Evolutionary conservation across 306 rosid species (phyloP).

Genomic region (Quillaja saponaria): DNA sequence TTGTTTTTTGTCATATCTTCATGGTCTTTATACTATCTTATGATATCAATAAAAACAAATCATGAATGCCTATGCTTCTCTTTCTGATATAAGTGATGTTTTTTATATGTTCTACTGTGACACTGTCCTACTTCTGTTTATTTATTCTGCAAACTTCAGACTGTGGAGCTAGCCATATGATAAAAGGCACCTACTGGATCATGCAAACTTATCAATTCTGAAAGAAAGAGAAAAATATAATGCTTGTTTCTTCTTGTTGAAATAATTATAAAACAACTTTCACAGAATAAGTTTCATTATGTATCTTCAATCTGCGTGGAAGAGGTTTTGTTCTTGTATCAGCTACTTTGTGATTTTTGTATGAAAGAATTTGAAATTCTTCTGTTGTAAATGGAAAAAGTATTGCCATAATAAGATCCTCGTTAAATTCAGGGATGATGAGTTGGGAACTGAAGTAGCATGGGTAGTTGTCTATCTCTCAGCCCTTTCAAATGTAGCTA

Average conservation of each 20-base stretch:
- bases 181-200: not conserved
- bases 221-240: too few species aligned
- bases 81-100: not conserved
- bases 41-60: not conserved
- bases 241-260: too few species aligned
- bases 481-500: constrained; percentile 85
- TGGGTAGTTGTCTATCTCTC: constrained; percentile 96
- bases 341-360: too few species aligned
- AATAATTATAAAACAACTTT: too few species aligned
- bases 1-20: not conserved
- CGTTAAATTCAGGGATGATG: constrained; percentile 74
- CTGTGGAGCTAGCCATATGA: not conserved
- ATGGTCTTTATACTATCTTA: not conserved
- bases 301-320: too few species aligned
- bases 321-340: too few species aligned
- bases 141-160: not conserved
- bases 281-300: too few species aligned
- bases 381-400: not conserved
- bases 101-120: not conserved
- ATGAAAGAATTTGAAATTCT: too few species aligned
- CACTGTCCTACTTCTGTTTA: too few species aligned
- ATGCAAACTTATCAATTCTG: too few species aligned
- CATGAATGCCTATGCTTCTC: not conserved
- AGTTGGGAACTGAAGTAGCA: constrained; percentile 90
- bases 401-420: constrained; percentile 25